Evolutionary conservation across 2,329 filamentous ascomycete species (phyloP).

Genomic region (Cytospora leucostoma): DNA sequence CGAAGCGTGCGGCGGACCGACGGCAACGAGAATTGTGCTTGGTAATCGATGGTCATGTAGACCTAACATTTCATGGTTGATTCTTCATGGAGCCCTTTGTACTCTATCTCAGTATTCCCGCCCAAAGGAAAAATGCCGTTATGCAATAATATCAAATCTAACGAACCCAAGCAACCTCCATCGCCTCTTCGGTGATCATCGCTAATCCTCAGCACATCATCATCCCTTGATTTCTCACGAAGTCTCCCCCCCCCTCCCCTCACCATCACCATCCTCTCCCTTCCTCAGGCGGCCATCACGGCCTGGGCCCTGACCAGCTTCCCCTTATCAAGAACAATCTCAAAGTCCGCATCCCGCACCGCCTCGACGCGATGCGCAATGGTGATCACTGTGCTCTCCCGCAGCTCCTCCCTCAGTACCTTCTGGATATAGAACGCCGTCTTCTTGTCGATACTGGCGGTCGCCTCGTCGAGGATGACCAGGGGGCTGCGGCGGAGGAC

Average conservation of each 20-base stretch:
- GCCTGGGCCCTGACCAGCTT: slow-evolving; percentile 44
- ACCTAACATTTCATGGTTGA: no score
- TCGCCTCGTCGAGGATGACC: slow-evolving; percentile 66
- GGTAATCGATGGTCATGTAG: no score
- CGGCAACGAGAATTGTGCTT: no score
- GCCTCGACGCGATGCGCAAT: slow-evolving; percentile 68
- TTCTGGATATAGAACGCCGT: slow-evolving; percentile 61
- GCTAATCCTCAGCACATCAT: background rate
- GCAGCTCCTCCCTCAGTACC: slow-evolving; percentile 56
- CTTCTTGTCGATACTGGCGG: slow-evolving; percentile 61
- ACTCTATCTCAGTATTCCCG: no score
- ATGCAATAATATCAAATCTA: no score
- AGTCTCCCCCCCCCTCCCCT: no score
- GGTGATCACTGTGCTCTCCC: slow-evolving; percentile 61
- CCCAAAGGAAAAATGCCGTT: no score
- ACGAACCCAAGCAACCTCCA: no score
- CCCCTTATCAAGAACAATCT: slow-evolving; percentile 54
- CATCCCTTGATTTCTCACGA: background rate
- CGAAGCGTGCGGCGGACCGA: no score
- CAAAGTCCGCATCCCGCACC: slow-evolving; percentile 59
- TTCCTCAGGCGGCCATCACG: background rate
- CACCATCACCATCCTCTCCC: no score
- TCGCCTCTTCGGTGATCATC: no score
- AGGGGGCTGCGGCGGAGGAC: slow-evolving; percentile 62
- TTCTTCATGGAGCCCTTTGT: no score